Base-by-base conservation (phyloP, 169 alveolate genomes). In the Plasmodium billcollinsi region DNA sequence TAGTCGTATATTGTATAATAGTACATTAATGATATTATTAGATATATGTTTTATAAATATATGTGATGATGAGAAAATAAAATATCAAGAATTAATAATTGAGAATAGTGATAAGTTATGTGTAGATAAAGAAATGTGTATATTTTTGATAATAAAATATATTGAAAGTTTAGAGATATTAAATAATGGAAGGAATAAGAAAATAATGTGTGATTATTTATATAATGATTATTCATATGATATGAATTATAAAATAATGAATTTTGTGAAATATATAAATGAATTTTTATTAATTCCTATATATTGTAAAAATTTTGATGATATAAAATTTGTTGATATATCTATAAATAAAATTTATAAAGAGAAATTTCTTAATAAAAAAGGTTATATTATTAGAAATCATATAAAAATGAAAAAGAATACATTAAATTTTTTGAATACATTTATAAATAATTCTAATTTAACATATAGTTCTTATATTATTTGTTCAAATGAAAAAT, bases 371-470 rank as follows among this genome's bases (percentile, higher is more conserved):
- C 62, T 70, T 14, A 20, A 58, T 26, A 50, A 50, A 12, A 80
- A 69, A 69, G 58, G 70, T 69, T 80, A 80, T 59, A 69, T 67
- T 15, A 50, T 39, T 12, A 59, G 52, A 21, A 80, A 80, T 69
- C 90, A 80, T 15, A 69, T 69, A 67, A 80, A 80, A 80, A 80
- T 80, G 90, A 80, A 80, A 62, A 80, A 80, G 18, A 80, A 80
- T 80, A 54, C 73, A 21, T 50, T 80, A 24, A 18, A 80, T 45
- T 80, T 80, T 67, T 69, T 80, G 54, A 80, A 83, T 50, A 69
- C 21, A 54, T 80, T 69, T 69, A 43, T 80, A 50, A 39, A 47
- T 26, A 80, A 69, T 33, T 26, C 33, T 50, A 80, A 62, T 80
- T 15, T 80, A 61, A 18, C 74, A 18, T 80, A 67, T 61, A 45